These are phyloP conservation scores for Capillidium rhysosporum DNA, from an alignment of 371 early-diverging fungal genomes.

Conservation along the genomic window DNA sequence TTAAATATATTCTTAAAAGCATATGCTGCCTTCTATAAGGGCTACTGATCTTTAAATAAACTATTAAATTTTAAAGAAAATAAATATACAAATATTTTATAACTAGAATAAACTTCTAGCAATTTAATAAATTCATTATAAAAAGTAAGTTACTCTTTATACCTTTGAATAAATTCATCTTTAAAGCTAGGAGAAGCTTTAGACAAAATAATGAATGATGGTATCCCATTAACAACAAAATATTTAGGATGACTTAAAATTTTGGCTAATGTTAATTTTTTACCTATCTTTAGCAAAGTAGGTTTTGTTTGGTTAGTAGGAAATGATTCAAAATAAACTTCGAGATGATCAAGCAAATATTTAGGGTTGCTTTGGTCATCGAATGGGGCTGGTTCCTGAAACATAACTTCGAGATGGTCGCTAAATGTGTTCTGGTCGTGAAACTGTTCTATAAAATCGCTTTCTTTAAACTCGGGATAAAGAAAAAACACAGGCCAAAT, in stretches of 20 bases:
- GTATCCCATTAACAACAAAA: conserved; percentile 39
- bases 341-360: conserved; percentile 47
- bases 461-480: conserved; percentile 85
- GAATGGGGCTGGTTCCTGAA: conserved; percentile 68
- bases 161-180: conserved; percentile 34
- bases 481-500: conserved; percentile 78
- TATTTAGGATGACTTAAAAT: conserved; percentile 33
- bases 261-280: conserved; percentile 23
- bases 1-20: no score
- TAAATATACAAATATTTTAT: no score
- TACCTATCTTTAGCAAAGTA: conserved; percentile 46
- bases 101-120: no score
- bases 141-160: conserved; percentile 14
- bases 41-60: no score
- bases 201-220: conserved; percentile 45
- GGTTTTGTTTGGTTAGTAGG: conserved; percentile 27
- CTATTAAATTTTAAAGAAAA: no score
- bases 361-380: conserved; percentile 27
- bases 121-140: no score
- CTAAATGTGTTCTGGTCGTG: conserved; percentile 61
- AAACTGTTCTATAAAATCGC: conserved; percentile 73
- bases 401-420: conserved; percentile 69
- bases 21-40: no score
- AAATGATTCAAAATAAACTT: conserved; percentile 51
- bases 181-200: conserved; percentile 26